Evolutionary conservation across 2,329 filamentous ascomycete genomes (phyloP), one percentile per base, ranked within the genome.

Genomic region (Uncinocarpus reesii): DNA sequence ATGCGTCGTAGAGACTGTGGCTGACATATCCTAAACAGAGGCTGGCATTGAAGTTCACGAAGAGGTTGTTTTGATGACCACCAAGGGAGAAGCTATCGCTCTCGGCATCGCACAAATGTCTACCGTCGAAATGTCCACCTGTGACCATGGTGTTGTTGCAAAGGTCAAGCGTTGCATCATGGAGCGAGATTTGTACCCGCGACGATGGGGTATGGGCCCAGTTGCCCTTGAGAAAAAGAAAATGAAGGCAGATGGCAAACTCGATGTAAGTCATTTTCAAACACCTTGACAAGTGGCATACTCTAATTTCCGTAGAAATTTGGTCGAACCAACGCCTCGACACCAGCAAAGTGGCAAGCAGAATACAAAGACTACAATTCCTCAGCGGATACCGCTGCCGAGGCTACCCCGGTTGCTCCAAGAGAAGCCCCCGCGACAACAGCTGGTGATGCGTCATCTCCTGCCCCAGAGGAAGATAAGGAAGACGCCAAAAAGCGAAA

Each of bases 91-190:
- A 74, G 92, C 92, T 37, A 95, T 98, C 62, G 92, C 92, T 51
- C 79, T 98, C 53, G 92, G 85, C 61, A 94, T 95, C 61, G 88
- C 92, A 15, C 86, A 94, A 69, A 98, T 98, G 92, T 95, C 88
- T 32, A 94, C 89, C 2, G 88, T 95, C 42, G 92, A 96, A 73
- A 86, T 98, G 70, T 87, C 87, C 24, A 90, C 88, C 28, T 96
- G 92, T 70, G 89, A 96, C 65, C 92, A 98, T 70, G 92, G 92
- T 60, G 88, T 95, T 51, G 90, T 96, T 51, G 92, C 92, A 60
- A 96, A 95, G 77, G 87, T 98, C 66, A 98, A 98, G 83, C 84
- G 92, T 61, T 95, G 89, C 71, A 98, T 98, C 70, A 98, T 98
- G 92, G 92, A 98, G 77, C 86, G 92, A 61, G 92, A 96, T 66